Evolutionary conservation across 1,139 yeast species (phyloP), one percentile per base, ranked within the genome.

Genomic region (Debaryomyces coudertii): DNA sequence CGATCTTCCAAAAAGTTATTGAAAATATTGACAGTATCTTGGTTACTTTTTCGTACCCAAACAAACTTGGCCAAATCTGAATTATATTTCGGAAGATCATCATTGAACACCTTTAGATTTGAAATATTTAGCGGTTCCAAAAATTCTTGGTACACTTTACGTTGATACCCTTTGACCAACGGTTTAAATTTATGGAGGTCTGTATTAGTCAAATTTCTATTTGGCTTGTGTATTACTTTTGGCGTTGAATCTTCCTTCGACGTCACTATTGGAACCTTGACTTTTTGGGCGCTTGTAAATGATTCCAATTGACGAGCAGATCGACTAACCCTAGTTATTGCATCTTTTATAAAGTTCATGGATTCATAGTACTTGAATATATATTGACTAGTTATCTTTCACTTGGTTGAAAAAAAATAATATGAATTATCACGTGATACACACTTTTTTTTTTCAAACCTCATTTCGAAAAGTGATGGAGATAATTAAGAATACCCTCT

Each of bases 51-150:
- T 33, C 62, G 59, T 23, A 51, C 50, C 73, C 77, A 70, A 43
- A 66, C 63, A 11, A 44, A 47, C 7, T 50, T 55, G 0, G 77
- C 74, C 14, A 42, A 45, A 1, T 36, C 43, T 5, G 30, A 42
- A 46, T 73, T 63, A 48, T 60, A 73, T 22, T 42, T 30, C 7
- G 60, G 61, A 9, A 50, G 40, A 8, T 53, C 45, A 8, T 65
- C 61, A 40, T 61, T 62, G 43, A 61, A 66, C 1, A 66, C 57
- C 55, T 71, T 73, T 44, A 75, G 60, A 45, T 69, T 60, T 5
- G 68, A 64, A 44, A 73, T 67, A 8, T 61, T 58, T 24, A 75
- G 56, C 1, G 79, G 78, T 33, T 55, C 53, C 9, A 75, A 52
- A 47, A 72, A 75, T 36, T 71, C 71, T 44, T 63, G 68, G 51